Evolutionary conservation across 73 alveolate species (phyloP), one percentile per base, ranked within the genome.

Genomic region (Chromera velia): DNA sequence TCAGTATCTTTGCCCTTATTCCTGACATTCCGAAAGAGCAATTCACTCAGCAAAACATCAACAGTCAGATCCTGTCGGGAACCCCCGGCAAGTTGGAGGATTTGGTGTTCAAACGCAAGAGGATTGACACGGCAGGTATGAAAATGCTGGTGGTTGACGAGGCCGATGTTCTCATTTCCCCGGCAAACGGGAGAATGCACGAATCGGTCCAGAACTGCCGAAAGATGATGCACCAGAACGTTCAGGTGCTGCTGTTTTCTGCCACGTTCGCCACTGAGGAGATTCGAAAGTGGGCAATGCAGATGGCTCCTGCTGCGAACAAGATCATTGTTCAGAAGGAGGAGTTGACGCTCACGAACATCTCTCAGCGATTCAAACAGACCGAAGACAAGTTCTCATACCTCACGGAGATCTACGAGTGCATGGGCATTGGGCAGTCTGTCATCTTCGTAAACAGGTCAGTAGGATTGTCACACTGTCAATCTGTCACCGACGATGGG

Each of bases 391-490:
- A 90, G 82, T 63, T 83, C 76, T 90, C 87, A 69, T 76, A 82
- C 27, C 82, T 92, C 73, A 81, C 87, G 80, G 91, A 89, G 69
- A 82, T 89, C 86, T 92, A 87, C 81, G 88, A 81, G 81, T 82
- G 85, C 86, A 82, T 92, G 73, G 94, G 89, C 66, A 92, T 92
- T 81, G 83, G 90, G 13, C 85, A 92, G 80, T 87, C 94, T 75
- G 77, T 92, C 76, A 89, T 92, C 68, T 92, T 90, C 75, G 92
- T 85, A 29, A 88, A 90, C 80, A 83, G 89, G 55, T 40, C 4
- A 40, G 22, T 40, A 40, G 22, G 13, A 13, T 4, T 13, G 13
- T 4, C 55, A 40, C 55, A 40, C 55, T 13, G 22, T 7, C 22
- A 40, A 40, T 40, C 22, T 13, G 22, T 7, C 13, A 13, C 55